These are phyloP conservation scores for Tarenaya hassleriana DNA, from an alignment of 345 rosid genomes.

Conservation along the genomic window DNA sequence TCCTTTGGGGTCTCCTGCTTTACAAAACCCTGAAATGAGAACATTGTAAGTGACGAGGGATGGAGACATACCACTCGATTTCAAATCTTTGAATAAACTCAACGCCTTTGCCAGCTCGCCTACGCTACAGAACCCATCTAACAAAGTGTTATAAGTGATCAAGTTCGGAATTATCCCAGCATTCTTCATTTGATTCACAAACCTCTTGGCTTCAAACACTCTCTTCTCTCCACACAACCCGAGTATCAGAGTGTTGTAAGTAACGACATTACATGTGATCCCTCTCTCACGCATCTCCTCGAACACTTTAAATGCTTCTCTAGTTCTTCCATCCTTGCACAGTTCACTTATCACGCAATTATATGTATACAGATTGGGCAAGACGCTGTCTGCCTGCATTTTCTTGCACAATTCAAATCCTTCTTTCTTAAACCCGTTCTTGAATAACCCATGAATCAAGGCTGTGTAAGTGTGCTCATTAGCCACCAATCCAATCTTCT, in stretches of 20 bases:
- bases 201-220: constrained; percentile 42
- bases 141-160: constrained; percentile 57
- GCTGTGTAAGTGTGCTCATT: constrained; percentile 67
- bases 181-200: constrained; percentile 39
- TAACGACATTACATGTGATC: constrained; percentile 47
- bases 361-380: constrained; percentile 53
- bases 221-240: constrained; percentile 50
- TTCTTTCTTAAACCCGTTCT: constrained; percentile 44
- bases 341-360: constrained; percentile 49
- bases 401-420: constrained; percentile 56
- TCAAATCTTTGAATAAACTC: constrained; percentile 41
- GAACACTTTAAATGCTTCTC: constrained; percentile 46
- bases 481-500: constrained; percentile 48
- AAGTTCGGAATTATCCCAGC: constrained; percentile 47
- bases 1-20: constrained; percentile 32
- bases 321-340: constrained; percentile 41
- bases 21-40: constrained; percentile 50
- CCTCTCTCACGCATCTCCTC: constrained; percentile 75
- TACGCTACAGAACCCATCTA: constrained; percentile 49
- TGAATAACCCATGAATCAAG: constrained; percentile 63
- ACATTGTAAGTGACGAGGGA: constrained; percentile 57
- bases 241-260: constrained; percentile 50
- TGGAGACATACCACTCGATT: constrained; percentile 48
- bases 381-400: constrained; percentile 48
- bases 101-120: constrained; percentile 43